Evolutionary conservation across 108 stramenopile genomes (phyloP).

Genomic region (Nitzschia palea): DNA sequence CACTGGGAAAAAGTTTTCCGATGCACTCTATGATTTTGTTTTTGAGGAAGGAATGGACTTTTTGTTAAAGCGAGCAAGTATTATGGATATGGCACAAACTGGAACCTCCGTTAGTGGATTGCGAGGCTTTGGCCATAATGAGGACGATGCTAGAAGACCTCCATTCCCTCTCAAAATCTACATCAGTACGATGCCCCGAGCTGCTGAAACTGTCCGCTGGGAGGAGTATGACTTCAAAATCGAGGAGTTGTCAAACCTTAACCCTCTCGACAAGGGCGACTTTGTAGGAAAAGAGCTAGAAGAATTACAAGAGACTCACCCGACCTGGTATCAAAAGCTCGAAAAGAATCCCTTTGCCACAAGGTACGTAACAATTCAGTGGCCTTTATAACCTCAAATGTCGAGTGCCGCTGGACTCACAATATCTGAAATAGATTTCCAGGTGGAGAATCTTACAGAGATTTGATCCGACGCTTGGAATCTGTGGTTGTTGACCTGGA

Average conservation of each 20-base stretch:
- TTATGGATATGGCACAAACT: slow-evolving; percentile 44
- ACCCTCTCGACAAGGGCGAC: slow-evolving; percentile 92
- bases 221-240: slow-evolving; percentile 46
- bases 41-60: slow-evolving; percentile 65
- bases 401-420: no score
- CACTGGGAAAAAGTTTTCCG: slow-evolving; percentile 66
- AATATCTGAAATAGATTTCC: slow-evolving; percentile 85
- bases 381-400: no score
- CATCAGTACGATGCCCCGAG: slow-evolving; percentile 84
- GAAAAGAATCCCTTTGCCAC: slow-evolving; percentile 79
- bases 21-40: slow-evolving; percentile 65
- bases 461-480: slow-evolving; percentile 80
- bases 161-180: slow-evolving; percentile 70
- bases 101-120: slow-evolving; percentile 71
- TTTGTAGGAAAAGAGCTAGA: slow-evolving; percentile 83
- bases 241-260: slow-evolving; percentile 76
- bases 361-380: slow-evolving; percentile 55
- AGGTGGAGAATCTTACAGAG: slow-evolving; percentile 88
- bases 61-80: slow-evolving; percentile 43
- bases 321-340: slow-evolving; percentile 71
- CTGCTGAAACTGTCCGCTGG: slow-evolving; percentile 76
- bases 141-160: slow-evolving; percentile 24
- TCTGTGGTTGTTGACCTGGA: slow-evolving; percentile 86
- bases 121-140: slow-evolving; percentile 13
- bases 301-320: slow-evolving; percentile 63